Base-by-base conservation (phyloP, 805 yeast genomes). In the Isabelozyma pseudorhagii region DNA sequence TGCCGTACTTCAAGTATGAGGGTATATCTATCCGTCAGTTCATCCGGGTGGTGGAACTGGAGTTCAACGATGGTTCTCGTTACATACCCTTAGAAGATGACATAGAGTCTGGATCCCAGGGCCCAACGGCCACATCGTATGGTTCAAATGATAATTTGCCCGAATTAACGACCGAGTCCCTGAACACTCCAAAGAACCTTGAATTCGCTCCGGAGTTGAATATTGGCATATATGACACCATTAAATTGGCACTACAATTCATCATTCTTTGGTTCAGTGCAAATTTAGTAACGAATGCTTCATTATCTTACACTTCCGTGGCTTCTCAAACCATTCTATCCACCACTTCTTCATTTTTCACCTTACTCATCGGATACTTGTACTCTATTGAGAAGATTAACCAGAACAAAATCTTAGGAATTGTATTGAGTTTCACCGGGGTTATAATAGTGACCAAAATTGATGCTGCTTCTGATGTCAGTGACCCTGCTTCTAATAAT, bases 301-400 rank as follows among this genome's bases (percentile, higher is more conserved):
- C 96, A 17, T 74, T 94, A 46, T 79, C 87, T 21, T 94, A 86
- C 66, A 94, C 99, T 0, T 84, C 92, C 10, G 99, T 94, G 17
- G 96, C 96, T 2, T 86, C 94, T 11, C 97, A 96, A 60, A 94
- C 98, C 3, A 93, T 94, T 21, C 69, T 94, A 39, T 87, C 97
- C 14, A 87, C 97, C 38, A 92, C 98, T 0, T 86, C 96, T 5
- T 88, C 97, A 7, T 91, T 94, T 63, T 94, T 94, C 80, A 94
- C 99, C 0, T 76, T 94, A 39, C 57, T 92, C 1, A 78, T 93
- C 8, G 98, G 98, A 1, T 81, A 84, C 47, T 54, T 87, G 25
- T 84, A 83, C 50, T 74, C 84, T 29, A 81, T 91, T 1, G 98
- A 93, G 66, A 68, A 66, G 27, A 80, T 93, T 60, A 86, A 82